A percentile compares a stretch with the other conserved stretches of the same genome.
These are phyloP conservation scores for Brettanomyces sp. DNA, from an alignment of 805 yeast species.

Conservation along the genomic window DNA sequence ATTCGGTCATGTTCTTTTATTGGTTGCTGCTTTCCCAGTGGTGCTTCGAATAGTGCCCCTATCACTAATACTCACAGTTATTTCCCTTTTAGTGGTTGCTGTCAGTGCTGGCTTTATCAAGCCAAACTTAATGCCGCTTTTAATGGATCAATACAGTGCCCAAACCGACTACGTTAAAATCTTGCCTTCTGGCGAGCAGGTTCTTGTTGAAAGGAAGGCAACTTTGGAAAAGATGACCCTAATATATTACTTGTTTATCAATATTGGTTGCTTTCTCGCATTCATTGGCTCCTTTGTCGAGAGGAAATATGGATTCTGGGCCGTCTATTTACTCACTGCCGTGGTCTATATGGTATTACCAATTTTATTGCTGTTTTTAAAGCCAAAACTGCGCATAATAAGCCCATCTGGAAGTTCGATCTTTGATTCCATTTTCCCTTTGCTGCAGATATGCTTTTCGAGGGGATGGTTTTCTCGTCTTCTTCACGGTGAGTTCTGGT, in stretches of 20 bases:
- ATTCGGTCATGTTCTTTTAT: constrained; percentile 36
- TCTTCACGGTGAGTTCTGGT: constrained; percentile 33
- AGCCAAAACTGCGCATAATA: constrained; percentile 26
- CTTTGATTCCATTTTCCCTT: constrained; percentile 30
- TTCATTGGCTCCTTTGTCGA: constrained; percentile 40
- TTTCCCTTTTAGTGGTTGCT: constrained; percentile 31
- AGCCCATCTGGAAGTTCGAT: constrained; percentile 35
- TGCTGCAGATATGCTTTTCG: constrained; percentile 28
- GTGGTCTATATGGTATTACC: constrained; percentile 41
- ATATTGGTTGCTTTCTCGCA: constrained; percentile 42
- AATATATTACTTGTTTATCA: constrained; percentile 44
- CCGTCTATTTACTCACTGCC: constrained; percentile 42
- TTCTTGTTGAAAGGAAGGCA: constrained; percentile 42
- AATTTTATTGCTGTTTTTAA: constrained; percentile 29
- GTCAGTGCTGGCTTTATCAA: constrained; percentile 44
- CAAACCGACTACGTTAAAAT: constrained; percentile 41
- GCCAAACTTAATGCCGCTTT: constrained; percentile 39
- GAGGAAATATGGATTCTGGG: constrained; percentile 41
- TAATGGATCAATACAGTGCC: constrained; percentile 54
- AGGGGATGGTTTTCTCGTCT: constrained; percentile 32
- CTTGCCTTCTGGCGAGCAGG: constrained; percentile 47
- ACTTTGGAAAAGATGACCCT: constrained; percentile 30
- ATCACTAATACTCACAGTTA: constrained; percentile 25
- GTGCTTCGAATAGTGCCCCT: constrained; percentile 21
- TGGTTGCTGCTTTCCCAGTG: constrained; percentile 38